A percentile compares a stretch with the other conserved stretches of the same genome.
These are phyloP conservation scores for Backusella morwellensis DNA, from an alignment of 192 early-diverging fungal genomes.

Conservation along the genomic window DNA sequence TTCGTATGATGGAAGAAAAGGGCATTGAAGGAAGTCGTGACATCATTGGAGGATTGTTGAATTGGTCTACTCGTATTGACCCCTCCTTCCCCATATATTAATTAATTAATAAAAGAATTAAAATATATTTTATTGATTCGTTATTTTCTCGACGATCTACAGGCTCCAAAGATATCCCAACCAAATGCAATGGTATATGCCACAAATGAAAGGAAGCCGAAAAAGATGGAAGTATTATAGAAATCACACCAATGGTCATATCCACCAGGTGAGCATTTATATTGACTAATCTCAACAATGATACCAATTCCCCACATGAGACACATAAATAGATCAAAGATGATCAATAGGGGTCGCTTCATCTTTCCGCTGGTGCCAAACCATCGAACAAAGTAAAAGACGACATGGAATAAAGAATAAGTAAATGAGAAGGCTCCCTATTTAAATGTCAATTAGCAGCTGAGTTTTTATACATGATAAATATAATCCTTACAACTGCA, in stretches of 20 bases:
- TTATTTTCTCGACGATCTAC: background rate
- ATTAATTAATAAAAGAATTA: background rate
- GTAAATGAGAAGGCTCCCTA: slow-evolving; percentile 24
- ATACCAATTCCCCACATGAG: slow-evolving; percentile 37
- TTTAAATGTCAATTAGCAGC: background rate
- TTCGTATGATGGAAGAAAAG: slow-evolving; percentile 66
- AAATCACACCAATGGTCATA: slow-evolving; percentile 39
- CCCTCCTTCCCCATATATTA: slow-evolving; percentile 79
- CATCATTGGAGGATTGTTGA: slow-evolving; percentile 77
- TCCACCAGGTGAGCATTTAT: slow-evolving; percentile 22
- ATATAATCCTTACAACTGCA: slow-evolving; percentile 25
- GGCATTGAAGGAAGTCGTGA: slow-evolving; percentile 69
- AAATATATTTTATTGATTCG: background rate
- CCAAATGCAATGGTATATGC: slow-evolving; percentile 14
- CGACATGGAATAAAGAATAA: slow-evolving; percentile 18
- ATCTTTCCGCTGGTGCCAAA: slow-evolving; percentile 22
- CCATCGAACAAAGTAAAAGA: slow-evolving; percentile 21
- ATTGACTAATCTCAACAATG: slow-evolving; percentile 27
- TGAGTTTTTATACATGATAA: background rate
- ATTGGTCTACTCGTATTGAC: slow-evolving; percentile 79
- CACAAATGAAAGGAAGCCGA: slow-evolving; percentile 34
- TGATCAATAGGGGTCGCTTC: slow-evolving; percentile 25
- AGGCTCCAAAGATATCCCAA: slow-evolving; percentile 34
- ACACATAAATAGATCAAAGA: slow-evolving; percentile 27
- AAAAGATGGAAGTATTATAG: slow-evolving; percentile 41